A percentile compares a stretch with the other conserved stretches of the same genome.
These are phyloP conservation scores for Fomitopsis pinicola DNA, from an alignment of 1,284 basidiomycete species.

Conservation along the genomic window DNA sequence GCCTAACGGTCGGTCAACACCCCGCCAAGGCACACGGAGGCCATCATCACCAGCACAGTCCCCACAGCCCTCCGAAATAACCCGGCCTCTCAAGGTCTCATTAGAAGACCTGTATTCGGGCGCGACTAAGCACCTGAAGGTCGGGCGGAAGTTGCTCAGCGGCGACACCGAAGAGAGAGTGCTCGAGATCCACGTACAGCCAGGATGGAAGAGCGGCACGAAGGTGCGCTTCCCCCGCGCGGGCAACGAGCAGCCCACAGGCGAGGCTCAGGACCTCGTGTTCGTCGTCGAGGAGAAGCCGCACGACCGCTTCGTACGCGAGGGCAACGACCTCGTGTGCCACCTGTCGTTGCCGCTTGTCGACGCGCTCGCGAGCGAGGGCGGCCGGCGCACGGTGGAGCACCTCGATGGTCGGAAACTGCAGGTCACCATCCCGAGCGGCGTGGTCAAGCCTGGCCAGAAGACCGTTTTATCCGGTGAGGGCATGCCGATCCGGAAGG, in stretches of 20 bases:
- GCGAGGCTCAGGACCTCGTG: slow-evolving; percentile 81
- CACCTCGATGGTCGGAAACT: slow-evolving; percentile 77
- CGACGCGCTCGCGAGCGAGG: slow-evolving; percentile 71
- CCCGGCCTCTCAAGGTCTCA: slow-evolving; percentile 81
- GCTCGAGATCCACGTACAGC: slow-evolving; percentile 83
- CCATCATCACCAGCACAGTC: slow-evolving; percentile 30
- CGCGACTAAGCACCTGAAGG: slow-evolving; percentile 85
- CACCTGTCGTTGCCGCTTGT: slow-evolving; percentile 70
- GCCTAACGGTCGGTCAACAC: slow-evolving; percentile 27
- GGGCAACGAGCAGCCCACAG: slow-evolving; percentile 77
- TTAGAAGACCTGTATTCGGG: slow-evolving; percentile 92
- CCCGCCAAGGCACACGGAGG: slow-evolving; percentile 13
- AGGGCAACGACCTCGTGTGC: slow-evolving; percentile 77
- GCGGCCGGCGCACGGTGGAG: slow-evolving; percentile 53
- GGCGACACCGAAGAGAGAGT: slow-evolving; percentile 88
- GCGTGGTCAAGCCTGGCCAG: slow-evolving; percentile 77
- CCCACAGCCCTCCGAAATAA: slow-evolving; percentile 59
- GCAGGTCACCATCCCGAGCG: slow-evolving; percentile 62
- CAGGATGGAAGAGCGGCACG: slow-evolving; percentile 87
- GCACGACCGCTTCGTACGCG: slow-evolving; percentile 70
- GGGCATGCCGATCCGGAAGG: slow-evolving; percentile 90
- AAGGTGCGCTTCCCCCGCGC: slow-evolving; percentile 87
- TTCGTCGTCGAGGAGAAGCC: slow-evolving; percentile 93
- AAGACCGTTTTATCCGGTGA: slow-evolving; percentile 70
- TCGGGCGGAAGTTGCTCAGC: slow-evolving; percentile 69